Evolutionary conservation across 352 stramenopile genomes (phyloP), one percentile per base, ranked within the genome.

Genomic region (Globisporangium iwayamae): DNA sequence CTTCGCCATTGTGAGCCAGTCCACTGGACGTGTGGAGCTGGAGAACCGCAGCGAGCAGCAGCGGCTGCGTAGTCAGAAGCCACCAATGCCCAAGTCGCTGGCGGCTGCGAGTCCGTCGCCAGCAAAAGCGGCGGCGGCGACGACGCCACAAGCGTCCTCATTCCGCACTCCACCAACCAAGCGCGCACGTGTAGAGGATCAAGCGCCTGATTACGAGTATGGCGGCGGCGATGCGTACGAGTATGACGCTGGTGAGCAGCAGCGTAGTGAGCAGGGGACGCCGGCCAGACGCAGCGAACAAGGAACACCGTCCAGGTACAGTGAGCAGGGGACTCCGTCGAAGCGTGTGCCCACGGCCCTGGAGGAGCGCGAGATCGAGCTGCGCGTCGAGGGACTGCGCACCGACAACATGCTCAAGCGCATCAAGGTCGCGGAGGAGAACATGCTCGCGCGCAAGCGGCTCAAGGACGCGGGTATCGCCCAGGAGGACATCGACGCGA

Each of bases 391-490:
- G 59, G 66, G 64, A 7, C 34, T 67, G 22, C 60, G 59, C 10
- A 56, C 18, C 38, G 46, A 60, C 43, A 70, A 67, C 53, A 41
- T 60, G 18, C 61, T 66, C 30, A 70, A 66, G 64, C 57, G 54
- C 14, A 67, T 66, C 32, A 54, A 70, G 59, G 20, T 65, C 43
- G 52, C 54, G 16, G 51, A 66, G 36, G 38, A 67, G 48, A 70
- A 66, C 30, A 56, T 71, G 20, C 56, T 84, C 14, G 73, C 76
- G 41, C 63, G 76, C 30, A 81, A 81, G 56, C 75, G 72, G 38
- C 55, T 85, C 48, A 63, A 72, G 38, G 74, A 85, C 60, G 76
- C 74, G 5, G 64, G 64, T 16, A 46, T 70, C n/a, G 25, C 57
- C 30, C 58, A 67, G 43, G 22, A 61, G 1, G 58, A 70, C 48